A percentile compares a stretch with the other conserved stretches of the same genome.
Conservation (phyloP, 78 protist genomes). For the Isochrysis galbana region DNA sequence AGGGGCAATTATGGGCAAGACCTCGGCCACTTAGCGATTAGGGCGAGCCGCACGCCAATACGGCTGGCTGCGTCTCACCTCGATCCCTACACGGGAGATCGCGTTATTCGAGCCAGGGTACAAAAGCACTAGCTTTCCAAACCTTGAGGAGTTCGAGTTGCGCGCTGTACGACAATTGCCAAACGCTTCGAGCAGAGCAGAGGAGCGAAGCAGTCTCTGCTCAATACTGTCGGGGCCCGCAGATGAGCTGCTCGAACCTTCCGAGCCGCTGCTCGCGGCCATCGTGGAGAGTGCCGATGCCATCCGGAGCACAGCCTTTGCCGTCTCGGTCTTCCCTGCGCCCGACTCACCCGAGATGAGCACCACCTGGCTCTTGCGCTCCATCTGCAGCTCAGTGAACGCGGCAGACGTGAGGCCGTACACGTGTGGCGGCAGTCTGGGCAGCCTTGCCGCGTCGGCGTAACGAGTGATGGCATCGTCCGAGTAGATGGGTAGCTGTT, state of each 20-base stretch:
- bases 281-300: not conserved
- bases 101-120: no score
- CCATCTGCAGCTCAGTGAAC: slow-evolving; percentile 1
- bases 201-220: not conserved
- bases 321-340: slow-evolving; percentile 39
- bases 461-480: not conserved
- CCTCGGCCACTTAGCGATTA: no score
- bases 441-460: not conserved
- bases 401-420: slow-evolving; percentile 70
- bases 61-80: no score
- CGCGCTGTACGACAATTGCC: slow-evolving; percentile 54
- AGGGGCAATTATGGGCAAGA: no score
- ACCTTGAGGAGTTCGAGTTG: slow-evolving; percentile 50
- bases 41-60: no score
- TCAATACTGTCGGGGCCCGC: not conserved
- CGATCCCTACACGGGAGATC: no score
- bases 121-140: slow-evolving; percentile 32
- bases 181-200: slow-evolving; percentile 39
- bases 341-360: slow-evolving; percentile 87
- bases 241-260: not conserved
- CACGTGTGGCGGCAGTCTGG: slow-evolving; percentile 69
- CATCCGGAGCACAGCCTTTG: not conserved
- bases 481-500: not conserved
- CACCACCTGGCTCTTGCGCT: not conserved
- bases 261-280: not conserved